Percentiles rank a stretch among this genome's conserved stretches.
phyloP scores from a whole-genome alignment of 768 basidiomycete species.

The Punctularia strigosozonata region DNA sequence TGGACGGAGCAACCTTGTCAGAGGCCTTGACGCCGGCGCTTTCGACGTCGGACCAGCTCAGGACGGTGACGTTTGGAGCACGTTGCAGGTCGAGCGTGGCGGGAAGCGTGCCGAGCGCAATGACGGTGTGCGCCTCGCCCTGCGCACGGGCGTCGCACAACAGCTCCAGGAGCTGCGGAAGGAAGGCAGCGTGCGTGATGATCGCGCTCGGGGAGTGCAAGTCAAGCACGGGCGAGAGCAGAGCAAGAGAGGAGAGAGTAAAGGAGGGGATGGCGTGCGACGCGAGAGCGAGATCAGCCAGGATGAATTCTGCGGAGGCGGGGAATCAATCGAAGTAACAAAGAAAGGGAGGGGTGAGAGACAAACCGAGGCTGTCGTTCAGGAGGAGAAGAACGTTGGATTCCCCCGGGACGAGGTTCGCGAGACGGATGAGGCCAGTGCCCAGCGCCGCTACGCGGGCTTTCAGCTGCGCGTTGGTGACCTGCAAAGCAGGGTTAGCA shows the following conservation, averaged over 20 bases:
- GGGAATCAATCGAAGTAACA: neutral
- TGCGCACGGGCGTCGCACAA: conserved; percentile 48
- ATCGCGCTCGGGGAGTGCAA: conserved; percentile 61
- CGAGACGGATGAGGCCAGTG: conserved; percentile 54
- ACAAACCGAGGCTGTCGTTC: conserved; percentile 66
- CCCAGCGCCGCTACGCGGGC: conserved; percentile 63
- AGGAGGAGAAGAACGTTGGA: conserved; percentile 67
- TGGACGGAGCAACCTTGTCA: conserved; percentile 30
- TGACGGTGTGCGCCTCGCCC: conserved; percentile 39
- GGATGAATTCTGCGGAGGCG: conserved; percentile 49
- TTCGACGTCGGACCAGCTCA: conserved; percentile 63
- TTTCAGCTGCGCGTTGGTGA: conserved; percentile 61
- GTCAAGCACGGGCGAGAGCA: conserved; percentile 58
- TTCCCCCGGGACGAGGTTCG: conserved; percentile 39
- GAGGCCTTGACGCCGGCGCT: conserved; percentile 45
- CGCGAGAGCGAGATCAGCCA: conserved; percentile 70
- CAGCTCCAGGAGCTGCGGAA: conserved; percentile 60
- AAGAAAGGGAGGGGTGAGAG: neutral
- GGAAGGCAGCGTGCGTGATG: conserved; percentile 53
- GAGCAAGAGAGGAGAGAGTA: conserved; percentile 44
- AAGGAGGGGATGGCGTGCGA: conserved; percentile 57
- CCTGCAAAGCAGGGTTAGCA: conserved; percentile 26
- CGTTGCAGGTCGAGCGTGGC: conserved; percentile 31
- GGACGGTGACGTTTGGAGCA: conserved; percentile 42
- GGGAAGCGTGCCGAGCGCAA: conserved; percentile 61